Evolutionary conservation across 345 rosid genomes (phyloP), one percentile per base, ranked within the genome.

Genomic region (Citrus unshiu): DNA sequence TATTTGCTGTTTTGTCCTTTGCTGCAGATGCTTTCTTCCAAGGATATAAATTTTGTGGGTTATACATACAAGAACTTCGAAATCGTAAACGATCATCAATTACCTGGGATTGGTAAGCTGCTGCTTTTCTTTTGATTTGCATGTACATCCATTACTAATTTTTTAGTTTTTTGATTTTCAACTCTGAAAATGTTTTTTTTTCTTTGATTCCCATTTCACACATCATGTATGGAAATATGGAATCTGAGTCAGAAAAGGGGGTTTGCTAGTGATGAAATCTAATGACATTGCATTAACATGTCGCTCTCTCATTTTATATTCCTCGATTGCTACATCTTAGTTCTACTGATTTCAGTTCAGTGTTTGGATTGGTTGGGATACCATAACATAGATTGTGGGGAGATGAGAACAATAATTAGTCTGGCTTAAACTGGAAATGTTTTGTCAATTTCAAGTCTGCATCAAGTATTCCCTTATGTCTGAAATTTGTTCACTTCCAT

Each of bases 31-130:
- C 97, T 96, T 64, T 87, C 98, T 35, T 96, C 99, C 39, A 96
- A 96, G 86, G 99, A 96, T 81, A 76, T 96, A 39, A 92, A 96
- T 87, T 96, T 96, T 84, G 97, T 96, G 83, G 98, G 99, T 80
- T 96, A 96, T 81, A 96, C 99, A 3, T 95, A 95, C 87, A 95
- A 95, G 90, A 95, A 95, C 89, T 91, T 92, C 64, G 99, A 95
- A 85, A 93, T 96, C 18, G 93, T 96, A 74, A 89, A 96, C 77
- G 97, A 94, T 79, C 82, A 91, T 78, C 97, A 96, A 69, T 85
- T 96, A 79, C 91, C 94, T 73, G 99, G 98, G 74, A 90, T 96
- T 77, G 98, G 99, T 96, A 91, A 77, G 49, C 70, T 59, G 65
- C 43, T 68, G 75, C 65, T 65, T 25, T 13, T 68, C 56, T 32